These are phyloP conservation scores for Saturnispora kantuleensis DNA, from an alignment of 805 yeast species.

Conservation along the genomic window DNA sequence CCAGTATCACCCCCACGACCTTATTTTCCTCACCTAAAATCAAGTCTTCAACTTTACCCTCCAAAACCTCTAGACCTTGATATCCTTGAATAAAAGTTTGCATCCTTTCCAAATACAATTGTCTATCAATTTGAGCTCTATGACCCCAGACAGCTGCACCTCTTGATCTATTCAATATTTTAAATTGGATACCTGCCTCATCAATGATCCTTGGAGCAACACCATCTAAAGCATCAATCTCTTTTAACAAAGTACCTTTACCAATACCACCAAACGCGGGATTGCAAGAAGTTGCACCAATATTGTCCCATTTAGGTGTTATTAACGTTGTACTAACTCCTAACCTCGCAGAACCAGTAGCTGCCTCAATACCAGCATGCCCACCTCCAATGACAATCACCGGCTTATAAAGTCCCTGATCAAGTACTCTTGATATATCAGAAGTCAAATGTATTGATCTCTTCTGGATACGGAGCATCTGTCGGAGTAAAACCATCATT, in stretches of 20 bases:
- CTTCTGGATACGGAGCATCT: constrained; percentile 3
- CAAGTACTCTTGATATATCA: constrained; percentile 8
- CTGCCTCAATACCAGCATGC: constrained; percentile 98
- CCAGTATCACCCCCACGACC: constrained; percentile 56
- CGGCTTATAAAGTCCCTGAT: constrained; percentile 28
- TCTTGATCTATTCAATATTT: constrained; percentile 71
- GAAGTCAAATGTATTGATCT: constrained; percentile 9
- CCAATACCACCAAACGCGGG: constrained; percentile 98
- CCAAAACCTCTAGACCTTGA: constrained; percentile 46
- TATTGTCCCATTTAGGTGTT: constrained; percentile 64
- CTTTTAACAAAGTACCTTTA: constrained; percentile 84
- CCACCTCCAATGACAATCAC: constrained; percentile 96
- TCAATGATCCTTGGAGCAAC: constrained; percentile 82
- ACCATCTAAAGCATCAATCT: constrained; percentile 95
- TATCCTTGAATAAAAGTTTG: constrained; percentile 50
- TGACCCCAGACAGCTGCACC: constrained; percentile 99
- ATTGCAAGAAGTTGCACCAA: constrained; percentile 94
- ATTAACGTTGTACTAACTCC: constrained; percentile 64
- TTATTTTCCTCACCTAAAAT: constrained; percentile 36
- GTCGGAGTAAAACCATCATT: neutral
- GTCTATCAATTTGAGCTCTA: constrained; percentile 89
- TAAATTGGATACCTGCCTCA: constrained; percentile 85
- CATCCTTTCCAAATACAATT: constrained; percentile 71
- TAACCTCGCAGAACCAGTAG: constrained; percentile 80
- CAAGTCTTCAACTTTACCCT: constrained; percentile 79